phyloP scores from a whole-genome alignment of 805 yeast species.

The Starmerella stellata region DNA sequence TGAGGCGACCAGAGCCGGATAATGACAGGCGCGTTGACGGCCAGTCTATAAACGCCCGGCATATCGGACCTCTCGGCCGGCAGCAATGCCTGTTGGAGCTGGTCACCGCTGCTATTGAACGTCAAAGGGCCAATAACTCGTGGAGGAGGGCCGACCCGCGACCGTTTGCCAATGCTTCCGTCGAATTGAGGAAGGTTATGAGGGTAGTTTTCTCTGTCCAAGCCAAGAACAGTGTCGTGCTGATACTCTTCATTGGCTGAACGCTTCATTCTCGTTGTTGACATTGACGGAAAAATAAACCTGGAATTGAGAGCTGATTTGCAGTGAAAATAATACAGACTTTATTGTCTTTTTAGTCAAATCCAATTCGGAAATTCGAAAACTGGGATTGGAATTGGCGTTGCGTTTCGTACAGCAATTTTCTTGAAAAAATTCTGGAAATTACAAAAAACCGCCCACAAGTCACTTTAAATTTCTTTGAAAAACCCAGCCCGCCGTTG shows the following conservation, averaged over 20 bases:
- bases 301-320: too few species aligned
- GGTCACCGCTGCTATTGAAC: constrained; percentile 6
- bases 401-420: too few species aligned
- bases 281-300: neutral
- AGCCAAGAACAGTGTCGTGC: neutral
- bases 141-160: constrained; percentile 11
- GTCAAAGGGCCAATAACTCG: constrained; percentile 11
- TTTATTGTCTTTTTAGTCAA: too few species aligned
- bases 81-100: constrained; percentile 8
- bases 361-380: too few species aligned
- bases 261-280: constrained; percentile 6
- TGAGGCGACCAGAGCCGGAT: constrained; percentile 12
- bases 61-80: constrained; percentile 9
- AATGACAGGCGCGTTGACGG: constrained; percentile 4
- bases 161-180: constrained; percentile 5
- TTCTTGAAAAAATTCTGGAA: too few species aligned
- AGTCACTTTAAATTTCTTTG: too few species aligned
- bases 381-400: too few species aligned
- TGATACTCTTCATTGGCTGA: constrained; percentile 6
- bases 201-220: neutral
- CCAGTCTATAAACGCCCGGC: constrained; percentile 17
- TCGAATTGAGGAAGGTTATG: neutral
- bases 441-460: too few species aligned
- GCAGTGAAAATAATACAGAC: too few species aligned
- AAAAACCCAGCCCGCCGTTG: too few species aligned